A percentile compares a stretch with the other conserved stretches of the same genome.
phyloP scores from a whole-genome alignment of 2,329 filamentous ascomycete genomes.

The Calonectria pauciramosa region DNA sequence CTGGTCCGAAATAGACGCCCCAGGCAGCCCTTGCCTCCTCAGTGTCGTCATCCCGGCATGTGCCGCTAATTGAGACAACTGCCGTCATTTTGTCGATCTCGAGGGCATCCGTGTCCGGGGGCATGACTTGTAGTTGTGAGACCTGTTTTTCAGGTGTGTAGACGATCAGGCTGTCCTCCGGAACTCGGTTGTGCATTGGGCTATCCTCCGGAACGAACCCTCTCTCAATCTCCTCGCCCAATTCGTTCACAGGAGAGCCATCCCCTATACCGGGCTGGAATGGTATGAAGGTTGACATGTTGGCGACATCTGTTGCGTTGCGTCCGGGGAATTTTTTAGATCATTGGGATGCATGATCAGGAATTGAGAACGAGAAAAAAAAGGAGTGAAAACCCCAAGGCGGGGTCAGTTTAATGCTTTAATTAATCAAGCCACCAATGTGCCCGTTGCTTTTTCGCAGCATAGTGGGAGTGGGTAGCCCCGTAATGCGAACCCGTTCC shows the following conservation, averaged over 20 bases:
- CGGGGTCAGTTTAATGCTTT: background rate
- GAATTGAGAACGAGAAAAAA: background rate
- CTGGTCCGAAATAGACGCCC: background rate
- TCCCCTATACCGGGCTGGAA: background rate
- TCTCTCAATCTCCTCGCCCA: background rate
- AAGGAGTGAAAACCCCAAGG: background rate
- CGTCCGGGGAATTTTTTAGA: background rate
- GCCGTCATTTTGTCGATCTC: background rate
- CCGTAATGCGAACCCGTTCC: background rate
- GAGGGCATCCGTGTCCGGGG: background rate
- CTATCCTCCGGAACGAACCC: background rate
- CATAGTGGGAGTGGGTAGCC: background rate
- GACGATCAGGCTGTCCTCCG: background rate
- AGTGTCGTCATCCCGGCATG: background rate
- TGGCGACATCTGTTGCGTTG: background rate
- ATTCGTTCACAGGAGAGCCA: background rate
- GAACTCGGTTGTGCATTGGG: background rate
- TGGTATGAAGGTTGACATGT: background rate
- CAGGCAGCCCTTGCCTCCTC: background rate
- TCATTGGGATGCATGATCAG: background rate
- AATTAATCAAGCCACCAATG: slow-evolving; percentile 9
- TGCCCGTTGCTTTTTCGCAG: slow-evolving; percentile 2
- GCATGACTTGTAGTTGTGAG: background rate
- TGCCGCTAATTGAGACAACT: background rate
- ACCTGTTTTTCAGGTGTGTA: background rate